Evolutionary conservation across 805 yeast genomes (phyloP).

Genomic region (Saturnispora galanensis): DNA sequence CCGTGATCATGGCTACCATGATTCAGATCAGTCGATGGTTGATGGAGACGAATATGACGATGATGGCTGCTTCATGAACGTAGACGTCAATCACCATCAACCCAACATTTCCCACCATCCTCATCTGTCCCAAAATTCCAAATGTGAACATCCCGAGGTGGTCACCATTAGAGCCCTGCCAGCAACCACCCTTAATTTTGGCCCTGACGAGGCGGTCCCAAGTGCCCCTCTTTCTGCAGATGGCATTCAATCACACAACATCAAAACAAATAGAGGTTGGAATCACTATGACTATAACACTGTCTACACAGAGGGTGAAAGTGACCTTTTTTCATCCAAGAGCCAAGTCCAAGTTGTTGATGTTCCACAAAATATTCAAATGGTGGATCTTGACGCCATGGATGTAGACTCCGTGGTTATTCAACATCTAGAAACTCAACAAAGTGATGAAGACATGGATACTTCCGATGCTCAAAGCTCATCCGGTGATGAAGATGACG

Average conservation of each 20-base stretch:
- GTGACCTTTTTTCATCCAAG: constrained; percentile 17
- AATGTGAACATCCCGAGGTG: constrained; percentile 2
- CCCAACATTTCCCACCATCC: constrained; percentile 23
- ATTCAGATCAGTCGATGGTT: constrained; percentile 2
- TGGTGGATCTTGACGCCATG: constrained; percentile 20
- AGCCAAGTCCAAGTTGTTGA: constrained; percentile 26
- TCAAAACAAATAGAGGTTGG: constrained; percentile 61
- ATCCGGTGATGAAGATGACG: not conserved
- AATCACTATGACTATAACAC: constrained; percentile 74
- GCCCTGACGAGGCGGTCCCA: constrained; percentile 52
- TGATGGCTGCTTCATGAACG: constrained; percentile 14
- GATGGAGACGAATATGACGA: not conserved
- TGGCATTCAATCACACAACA: constrained; percentile 56
- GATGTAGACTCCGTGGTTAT: constrained; percentile 15
- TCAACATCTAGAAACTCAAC: constrained; percentile 7
- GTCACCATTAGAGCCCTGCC: constrained; percentile 74
- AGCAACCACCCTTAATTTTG: constrained; percentile 75
- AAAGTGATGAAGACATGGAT: not conserved
- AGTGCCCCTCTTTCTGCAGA: no score
- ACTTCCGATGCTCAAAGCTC: not conserved
- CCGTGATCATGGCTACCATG: constrained; percentile 12
- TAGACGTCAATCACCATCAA: not conserved
- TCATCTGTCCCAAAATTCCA: constrained; percentile 10
- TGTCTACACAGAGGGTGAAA: constrained; percentile 44
- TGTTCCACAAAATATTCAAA: constrained; percentile 34